Percentiles rank a stretch among this genome's conserved stretches.
Evolutionary conservation across 2,329 filamentous ascomycete species (phyloP).

Genomic region (Aureobasidium melanogenum): DNA sequence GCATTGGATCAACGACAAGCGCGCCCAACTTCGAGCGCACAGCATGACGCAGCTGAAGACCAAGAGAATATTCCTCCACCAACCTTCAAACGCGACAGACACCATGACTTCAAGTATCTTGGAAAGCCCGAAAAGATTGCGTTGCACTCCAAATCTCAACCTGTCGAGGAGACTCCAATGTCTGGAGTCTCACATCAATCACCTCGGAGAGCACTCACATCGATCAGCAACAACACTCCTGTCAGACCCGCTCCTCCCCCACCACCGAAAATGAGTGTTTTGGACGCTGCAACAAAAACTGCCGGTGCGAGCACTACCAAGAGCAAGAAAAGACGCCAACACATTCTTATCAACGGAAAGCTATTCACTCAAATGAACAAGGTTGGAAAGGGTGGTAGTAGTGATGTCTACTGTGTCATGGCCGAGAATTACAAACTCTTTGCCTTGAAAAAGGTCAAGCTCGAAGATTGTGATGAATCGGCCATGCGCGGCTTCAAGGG

Average conservation of each 20-base stretch:
- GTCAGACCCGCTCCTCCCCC: constrained; percentile 61
- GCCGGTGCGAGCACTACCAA: constrained; percentile 74
- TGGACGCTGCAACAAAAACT: constrained; percentile 81
- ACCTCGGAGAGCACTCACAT: constrained; percentile 39
- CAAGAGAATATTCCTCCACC: constrained; percentile 78
- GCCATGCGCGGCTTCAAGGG: constrained; percentile 84
- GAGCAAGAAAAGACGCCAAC: constrained; percentile 65
- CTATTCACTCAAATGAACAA: constrained; percentile 83
- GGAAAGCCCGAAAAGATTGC: constrained; percentile 49
- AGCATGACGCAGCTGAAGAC: constrained; percentile 57
- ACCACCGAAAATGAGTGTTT: constrained; percentile 90
- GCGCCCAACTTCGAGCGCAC: constrained; percentile 41
- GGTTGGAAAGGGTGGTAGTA: constrained; percentile 85
- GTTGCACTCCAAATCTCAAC: constrained; percentile 39
- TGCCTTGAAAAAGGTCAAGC: constrained; percentile 83
- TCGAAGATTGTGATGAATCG: constrained; percentile 79
- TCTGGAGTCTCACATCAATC: constrained; percentile 21
- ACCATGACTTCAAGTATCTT: constrained; percentile 44
- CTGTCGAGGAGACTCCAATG: constrained; percentile 31
- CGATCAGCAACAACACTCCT: constrained; percentile 60
- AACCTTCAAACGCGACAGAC: constrained; percentile 56
- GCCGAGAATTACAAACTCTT: constrained; percentile 95
- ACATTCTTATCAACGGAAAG: constrained; percentile 83
- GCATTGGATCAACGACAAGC: constrained; percentile 32
- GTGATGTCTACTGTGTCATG: constrained; percentile 91